Conservation (phyloP, 2,329 filamentous ascomycete genomes). For the Penicillium sp. region DNA sequence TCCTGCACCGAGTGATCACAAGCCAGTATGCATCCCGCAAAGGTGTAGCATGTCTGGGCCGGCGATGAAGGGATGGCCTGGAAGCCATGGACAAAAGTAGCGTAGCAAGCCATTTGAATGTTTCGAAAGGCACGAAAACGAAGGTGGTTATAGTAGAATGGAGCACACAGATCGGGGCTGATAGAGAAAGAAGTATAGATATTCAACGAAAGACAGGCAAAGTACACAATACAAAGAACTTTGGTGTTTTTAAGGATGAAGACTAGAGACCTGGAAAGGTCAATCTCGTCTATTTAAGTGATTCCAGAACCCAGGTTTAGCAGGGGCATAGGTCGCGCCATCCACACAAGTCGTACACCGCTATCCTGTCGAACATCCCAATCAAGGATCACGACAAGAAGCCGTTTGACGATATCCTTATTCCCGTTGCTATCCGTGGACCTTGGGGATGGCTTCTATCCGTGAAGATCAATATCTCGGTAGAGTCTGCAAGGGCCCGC, state of each 20-base stretch:
- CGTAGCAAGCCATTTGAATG: conserved; percentile 9
- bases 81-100: neutral
- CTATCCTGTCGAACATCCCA: conserved; percentile 22
- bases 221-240: neutral
- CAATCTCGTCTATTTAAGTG: conserved; percentile 21
- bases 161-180: neutral
- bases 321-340: conserved; percentile 7
- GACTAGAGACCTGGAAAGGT: neutral
- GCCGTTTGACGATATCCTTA: conserved; percentile 9
- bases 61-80: neutral
- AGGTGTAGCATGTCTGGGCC: neutral
- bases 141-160: neutral
- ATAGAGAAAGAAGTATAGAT: neutral
- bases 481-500: conserved; percentile 28
- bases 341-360: conserved; percentile 25
- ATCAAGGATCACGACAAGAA: conserved; percentile 16
- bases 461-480: conserved; percentile 16
- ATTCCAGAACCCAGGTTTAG: conserved; percentile 2
- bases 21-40: conserved; percentile 4
- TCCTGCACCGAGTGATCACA: conserved; percentile 28
- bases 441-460: conserved; percentile 10
- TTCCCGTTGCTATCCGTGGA: conserved; percentile 8
- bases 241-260: neutral
- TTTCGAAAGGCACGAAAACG: neutral
- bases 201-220: conserved; percentile 1